Evolutionary conservation across 441 rosid species (phyloP).

Genomic region (Populus hybrid): DNA sequence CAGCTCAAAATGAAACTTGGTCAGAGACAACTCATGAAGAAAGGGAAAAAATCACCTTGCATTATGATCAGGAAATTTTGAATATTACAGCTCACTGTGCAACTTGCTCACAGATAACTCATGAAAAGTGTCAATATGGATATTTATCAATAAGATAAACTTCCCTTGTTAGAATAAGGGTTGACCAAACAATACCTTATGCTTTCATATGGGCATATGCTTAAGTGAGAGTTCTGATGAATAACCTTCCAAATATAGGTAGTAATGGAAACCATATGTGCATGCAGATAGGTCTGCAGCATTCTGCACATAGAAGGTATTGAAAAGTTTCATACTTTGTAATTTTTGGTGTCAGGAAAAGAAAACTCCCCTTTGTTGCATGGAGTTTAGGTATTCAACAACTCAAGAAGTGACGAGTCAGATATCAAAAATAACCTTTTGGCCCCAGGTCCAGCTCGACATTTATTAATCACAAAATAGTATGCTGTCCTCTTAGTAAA

Average conservation of each 20-base stretch:
- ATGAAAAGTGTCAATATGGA: not conserved
- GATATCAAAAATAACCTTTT: not conserved
- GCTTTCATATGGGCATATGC: not conserved
- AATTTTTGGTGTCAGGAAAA: not conserved
- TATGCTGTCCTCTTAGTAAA: not conserved
- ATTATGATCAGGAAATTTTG: not conserved
- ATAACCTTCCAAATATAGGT: not conserved
- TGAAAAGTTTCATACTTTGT: not conserved
- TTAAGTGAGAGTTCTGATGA: not conserved
- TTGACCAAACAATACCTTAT: not conserved
- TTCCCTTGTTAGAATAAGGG: not conserved
- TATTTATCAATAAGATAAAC: not conserved
- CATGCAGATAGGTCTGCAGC: not conserved
- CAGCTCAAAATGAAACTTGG: not conserved
- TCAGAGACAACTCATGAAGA: not conserved
- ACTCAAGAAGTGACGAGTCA: not conserved
- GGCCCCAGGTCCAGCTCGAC: not conserved
- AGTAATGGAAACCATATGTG: not conserved
- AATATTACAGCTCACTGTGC: not conserved
- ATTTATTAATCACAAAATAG: not conserved
- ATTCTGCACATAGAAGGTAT: not conserved
- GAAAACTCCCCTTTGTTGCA: constrained; percentile 3
- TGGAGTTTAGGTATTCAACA: constrained; percentile 5
- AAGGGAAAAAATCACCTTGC: not conserved
- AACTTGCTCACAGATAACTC: not conserved